A percentile compares a stretch with the other conserved stretches of the same genome.
Conservation (phyloP, 1,139 yeast species). For the Lodderomyces oxycetoniae region DNA sequence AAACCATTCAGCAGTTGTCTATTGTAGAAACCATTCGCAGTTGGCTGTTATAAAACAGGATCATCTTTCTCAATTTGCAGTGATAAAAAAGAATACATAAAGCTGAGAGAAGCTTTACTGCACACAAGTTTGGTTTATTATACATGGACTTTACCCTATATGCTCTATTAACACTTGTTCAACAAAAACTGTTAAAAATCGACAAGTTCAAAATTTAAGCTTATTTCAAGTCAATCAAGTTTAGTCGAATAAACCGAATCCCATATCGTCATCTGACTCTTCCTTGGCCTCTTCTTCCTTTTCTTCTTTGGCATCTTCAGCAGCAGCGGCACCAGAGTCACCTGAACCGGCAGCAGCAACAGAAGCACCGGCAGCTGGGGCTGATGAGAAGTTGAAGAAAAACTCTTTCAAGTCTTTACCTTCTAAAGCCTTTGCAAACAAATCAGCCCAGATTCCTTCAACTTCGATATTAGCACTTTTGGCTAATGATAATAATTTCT, state of each 20-base stretch:
- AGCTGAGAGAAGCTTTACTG: too few species aligned
- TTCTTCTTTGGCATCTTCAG: constrained; percentile 50
- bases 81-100: too few species aligned
- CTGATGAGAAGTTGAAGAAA: constrained; percentile 73
- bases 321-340: constrained; percentile 51
- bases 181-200: too few species aligned
- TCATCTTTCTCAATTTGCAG: too few species aligned
- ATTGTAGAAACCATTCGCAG: too few species aligned
- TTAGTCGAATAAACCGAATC: constrained; percentile 83
- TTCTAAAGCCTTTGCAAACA: constrained; percentile 76
- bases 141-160: too few species aligned
- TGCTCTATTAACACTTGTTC: too few species aligned
- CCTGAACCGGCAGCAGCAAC: constrained; percentile 55
- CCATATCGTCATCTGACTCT: constrained; percentile 72
- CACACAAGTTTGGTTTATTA: too few species aligned
- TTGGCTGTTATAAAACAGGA: too few species aligned
- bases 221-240: constrained; percentile 14
- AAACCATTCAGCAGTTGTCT: too few species aligned
- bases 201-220: too few species aligned
- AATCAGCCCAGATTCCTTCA: constrained; percentile 71
- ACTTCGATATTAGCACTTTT: constrained; percentile 45
- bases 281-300: constrained; percentile 54
- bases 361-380: constrained; percentile 60
- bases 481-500: constrained; percentile 67
- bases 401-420: constrained; percentile 73